Base-by-base conservation (phyloP, 257 asterid genomes). In the Solanum chilense region DNA sequence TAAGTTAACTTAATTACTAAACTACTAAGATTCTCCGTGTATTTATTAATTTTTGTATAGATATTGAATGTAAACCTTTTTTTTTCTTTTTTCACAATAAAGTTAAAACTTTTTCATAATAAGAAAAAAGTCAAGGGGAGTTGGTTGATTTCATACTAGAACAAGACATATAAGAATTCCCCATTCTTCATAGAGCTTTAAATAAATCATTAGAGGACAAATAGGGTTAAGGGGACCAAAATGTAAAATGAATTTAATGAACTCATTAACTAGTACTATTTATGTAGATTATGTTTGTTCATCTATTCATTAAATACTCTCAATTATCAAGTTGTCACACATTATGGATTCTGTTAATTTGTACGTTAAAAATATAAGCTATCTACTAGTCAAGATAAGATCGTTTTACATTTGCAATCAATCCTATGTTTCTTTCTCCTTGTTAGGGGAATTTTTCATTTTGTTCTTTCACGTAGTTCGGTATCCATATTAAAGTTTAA, bases 401-500 rank as follows among this genome's bases (percentile, higher is more conserved):
- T 52, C n/a, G 1, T 52, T 52, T 52, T 52, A 52, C 62, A 4
- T 16, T 52, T 52, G 18, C 58, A 49, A 49, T 15, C 58, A 49
- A 49, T 49, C 58, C 58, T 49, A 49, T 15, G 58, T 49, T 15
- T 49, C 20, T 47, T 14, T 14, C 6, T 37, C 58, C 20, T 47
- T 47, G 58, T 47, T 14, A 6, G 58, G 58, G 20, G 7, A 47
- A 5, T 47, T 47, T 5, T 13, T 14, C 0, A 0, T 35, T 47
- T 15, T 9, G 13, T 15, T 12, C 1, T 49, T 49, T 5, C 1
- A 0, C 20, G 2, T 10, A 1, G 21, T 49, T 49, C 3, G 5
- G 0, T 49, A 15, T 49, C 2, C 3, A 49, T 15, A 49, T 52
- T 52, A 4, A 0, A 16, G 60, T 0, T 3, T 3, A 1, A 52